Evolutionary conservation across 2,329 filamentous ascomycete genomes (phyloP).

Genomic region (Pestalotiopsis sp.): DNA sequence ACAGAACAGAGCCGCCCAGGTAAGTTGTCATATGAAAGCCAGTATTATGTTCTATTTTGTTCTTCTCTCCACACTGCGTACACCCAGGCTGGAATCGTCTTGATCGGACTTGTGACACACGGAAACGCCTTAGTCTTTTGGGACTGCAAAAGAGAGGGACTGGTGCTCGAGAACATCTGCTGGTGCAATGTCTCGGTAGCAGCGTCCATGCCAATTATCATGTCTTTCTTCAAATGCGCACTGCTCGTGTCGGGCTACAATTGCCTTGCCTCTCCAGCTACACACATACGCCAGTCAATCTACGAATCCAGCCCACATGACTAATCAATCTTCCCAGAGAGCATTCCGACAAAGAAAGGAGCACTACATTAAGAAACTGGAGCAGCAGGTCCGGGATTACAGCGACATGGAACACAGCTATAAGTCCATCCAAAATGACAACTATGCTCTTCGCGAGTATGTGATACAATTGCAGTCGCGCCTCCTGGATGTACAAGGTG

Average conservation of each 20-base stretch:
- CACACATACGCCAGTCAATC: background rate
- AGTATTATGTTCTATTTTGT: background rate
- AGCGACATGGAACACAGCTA: constrained; percentile 74
- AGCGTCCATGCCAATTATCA: background rate
- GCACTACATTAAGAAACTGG: constrained; percentile 95
- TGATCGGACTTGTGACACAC: background rate
- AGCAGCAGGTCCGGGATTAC: constrained; percentile 87
- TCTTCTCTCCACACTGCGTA: background rate
- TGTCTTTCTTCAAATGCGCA: background rate
- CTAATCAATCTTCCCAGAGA: constrained; percentile 56
- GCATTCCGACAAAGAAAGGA: constrained; percentile 98
- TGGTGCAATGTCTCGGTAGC: background rate
- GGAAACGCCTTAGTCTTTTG: background rate
- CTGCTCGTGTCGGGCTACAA: background rate
- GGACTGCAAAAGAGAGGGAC: background rate
- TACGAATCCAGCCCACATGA: background rate
- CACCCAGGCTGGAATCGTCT: background rate
- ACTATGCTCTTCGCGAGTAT: constrained; percentile 89
- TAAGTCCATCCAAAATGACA: constrained; percentile 83
- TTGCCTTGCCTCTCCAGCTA: background rate
- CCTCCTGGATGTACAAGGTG: constrained; percentile 79
- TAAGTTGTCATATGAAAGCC: constrained; percentile 47
- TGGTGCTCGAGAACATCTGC: background rate
- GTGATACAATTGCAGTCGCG: constrained; percentile 87
- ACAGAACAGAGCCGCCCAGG: constrained; percentile 95